Conservation (phyloP, 306 rosid species). For the Begonia peltatifolia region DNA sequence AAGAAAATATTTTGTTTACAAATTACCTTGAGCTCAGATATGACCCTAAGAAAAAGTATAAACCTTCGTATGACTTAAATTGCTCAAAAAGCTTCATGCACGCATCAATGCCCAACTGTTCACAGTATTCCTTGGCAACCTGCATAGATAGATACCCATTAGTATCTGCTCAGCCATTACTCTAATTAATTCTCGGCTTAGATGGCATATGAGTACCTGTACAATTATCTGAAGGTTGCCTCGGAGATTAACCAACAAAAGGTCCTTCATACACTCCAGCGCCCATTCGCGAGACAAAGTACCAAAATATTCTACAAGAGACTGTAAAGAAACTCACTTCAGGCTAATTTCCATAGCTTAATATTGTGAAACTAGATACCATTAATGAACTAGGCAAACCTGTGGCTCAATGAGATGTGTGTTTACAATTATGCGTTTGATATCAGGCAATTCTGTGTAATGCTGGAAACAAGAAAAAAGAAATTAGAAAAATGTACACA, state of each 20-base stretch:
- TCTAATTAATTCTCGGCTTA: too few species aligned
- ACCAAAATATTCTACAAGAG: slow-evolving; percentile 95
- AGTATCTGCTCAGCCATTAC: too few species aligned
- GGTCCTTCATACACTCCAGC: slow-evolving; percentile 98
- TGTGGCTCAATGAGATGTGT: slow-evolving; percentile 99
- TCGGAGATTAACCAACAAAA: slow-evolving; percentile 87
- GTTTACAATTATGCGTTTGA: slow-evolving; percentile 89
- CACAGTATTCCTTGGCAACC: slow-evolving; percentile 98
- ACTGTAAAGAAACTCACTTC: slow-evolving; percentile 29
- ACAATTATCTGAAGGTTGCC: slow-evolving; percentile 98
- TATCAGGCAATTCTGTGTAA: slow-evolving; percentile 93
- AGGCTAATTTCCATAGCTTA: slow-evolving; percentile 11
- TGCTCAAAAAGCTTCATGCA: slow-evolving; percentile 98
- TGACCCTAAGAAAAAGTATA: slow-evolving; percentile 94
- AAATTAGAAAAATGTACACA: too few species aligned
- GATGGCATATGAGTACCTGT: slow-evolving; percentile 34
- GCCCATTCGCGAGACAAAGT: slow-evolving; percentile 95
- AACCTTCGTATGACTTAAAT: slow-evolving; percentile 91
- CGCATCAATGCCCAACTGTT: slow-evolving; percentile 82
- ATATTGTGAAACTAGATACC: slow-evolving; percentile 4
- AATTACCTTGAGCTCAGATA: slow-evolving; percentile 89
- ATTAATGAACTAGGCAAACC: slow-evolving; percentile 35
- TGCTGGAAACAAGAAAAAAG: slow-evolving; percentile 39
- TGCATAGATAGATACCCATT: slow-evolving; percentile 15
- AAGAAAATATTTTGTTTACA: background rate